Evolutionary conservation across 2,329 filamentous ascomycete genomes (phyloP).

Genomic region (Apiospora hydei): DNA sequence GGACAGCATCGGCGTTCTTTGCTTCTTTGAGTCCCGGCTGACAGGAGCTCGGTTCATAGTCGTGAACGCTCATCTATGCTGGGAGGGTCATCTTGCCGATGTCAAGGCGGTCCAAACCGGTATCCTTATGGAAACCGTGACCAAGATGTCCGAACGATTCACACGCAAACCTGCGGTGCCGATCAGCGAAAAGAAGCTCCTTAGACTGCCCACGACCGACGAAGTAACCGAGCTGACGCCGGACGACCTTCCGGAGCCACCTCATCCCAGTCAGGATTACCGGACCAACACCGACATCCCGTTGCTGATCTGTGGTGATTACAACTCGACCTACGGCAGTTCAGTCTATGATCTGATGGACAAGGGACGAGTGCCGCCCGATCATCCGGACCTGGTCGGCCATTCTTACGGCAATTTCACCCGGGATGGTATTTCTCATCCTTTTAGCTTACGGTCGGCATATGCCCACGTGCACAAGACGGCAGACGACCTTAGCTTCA

Average conservation of each 20-base stretch:
- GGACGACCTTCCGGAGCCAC: constrained; percentile 64
- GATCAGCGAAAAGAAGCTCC: constrained; percentile 79
- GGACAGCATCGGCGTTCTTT: constrained; percentile 93
- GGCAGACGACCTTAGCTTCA: constrained; percentile 86
- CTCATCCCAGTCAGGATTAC: constrained; percentile 87
- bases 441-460: constrained; percentile 90
- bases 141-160: constrained; percentile 86
- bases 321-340: constrained; percentile 88
- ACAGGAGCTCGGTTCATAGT: constrained; percentile 93
- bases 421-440: constrained; percentile 88
- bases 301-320: constrained; percentile 90
- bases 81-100: constrained; percentile 89
- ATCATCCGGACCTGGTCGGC: constrained; percentile 80
- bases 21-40: constrained; percentile 89
- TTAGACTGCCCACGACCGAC: constrained; percentile 53
- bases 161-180: constrained; percentile 71
- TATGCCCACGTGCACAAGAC: constrained; percentile 85
- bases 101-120: constrained; percentile 97
- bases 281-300: constrained; percentile 86
- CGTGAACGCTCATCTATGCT: constrained; percentile 92
- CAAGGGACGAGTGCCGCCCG: constrained; percentile 77
- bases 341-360: constrained; percentile 91
- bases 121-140: constrained; percentile 91
- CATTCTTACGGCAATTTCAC: constrained; percentile 95
- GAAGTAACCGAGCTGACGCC: constrained; percentile 54